Conservation (phyloP, 805 yeast genomes). For the Middelhovenomyces tepae region DNA sequence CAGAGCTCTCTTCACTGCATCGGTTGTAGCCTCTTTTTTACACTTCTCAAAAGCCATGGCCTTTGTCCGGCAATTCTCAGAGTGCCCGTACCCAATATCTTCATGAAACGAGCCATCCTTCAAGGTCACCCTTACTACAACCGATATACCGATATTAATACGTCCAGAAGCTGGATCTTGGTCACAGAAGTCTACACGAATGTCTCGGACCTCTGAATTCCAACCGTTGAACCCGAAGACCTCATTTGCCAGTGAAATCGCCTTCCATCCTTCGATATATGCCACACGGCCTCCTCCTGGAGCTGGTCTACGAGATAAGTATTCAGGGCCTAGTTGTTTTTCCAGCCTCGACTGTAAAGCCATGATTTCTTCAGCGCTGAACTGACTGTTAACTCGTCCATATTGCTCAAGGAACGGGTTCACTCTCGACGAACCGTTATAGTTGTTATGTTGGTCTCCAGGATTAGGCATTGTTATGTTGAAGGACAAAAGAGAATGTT, state of each 20-base stretch:
- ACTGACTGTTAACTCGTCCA: neutral
- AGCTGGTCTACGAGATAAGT: slow-evolving; percentile 45
- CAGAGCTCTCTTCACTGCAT: slow-evolving; percentile 70
- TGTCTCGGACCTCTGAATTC: slow-evolving; percentile 51
- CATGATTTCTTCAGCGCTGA: no score
- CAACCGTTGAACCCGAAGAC: slow-evolving; percentile 76
- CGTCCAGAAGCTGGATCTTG: slow-evolving; percentile 18
- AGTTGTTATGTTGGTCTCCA: slow-evolving; percentile 2
- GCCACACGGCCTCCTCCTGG: slow-evolving; percentile 46
- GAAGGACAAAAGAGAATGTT: no score
- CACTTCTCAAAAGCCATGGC: slow-evolving; percentile 74
- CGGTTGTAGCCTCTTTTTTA: slow-evolving; percentile 77
- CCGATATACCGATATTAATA: slow-evolving; percentile 20
- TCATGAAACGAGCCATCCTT: slow-evolving; percentile 78
- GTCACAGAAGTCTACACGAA: slow-evolving; percentile 44
- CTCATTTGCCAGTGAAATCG: slow-evolving; percentile 61
- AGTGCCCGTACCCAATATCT: slow-evolving; percentile 66
- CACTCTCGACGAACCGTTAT: neutral
- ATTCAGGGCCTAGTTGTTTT: slow-evolving; percentile 28
- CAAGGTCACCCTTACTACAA: slow-evolving; percentile 55
- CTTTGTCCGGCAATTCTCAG: slow-evolving; percentile 42
- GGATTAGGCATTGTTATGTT: slow-evolving; percentile 2
- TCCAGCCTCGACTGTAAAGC: slow-evolving; percentile 2
- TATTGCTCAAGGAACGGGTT: neutral
- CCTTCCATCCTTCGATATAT: slow-evolving; percentile 70